These are phyloP conservation scores for Dothiorella sarmentorum DNA, from an alignment of 2,329 filamentous ascomycete species.

Conservation along the genomic window DNA sequence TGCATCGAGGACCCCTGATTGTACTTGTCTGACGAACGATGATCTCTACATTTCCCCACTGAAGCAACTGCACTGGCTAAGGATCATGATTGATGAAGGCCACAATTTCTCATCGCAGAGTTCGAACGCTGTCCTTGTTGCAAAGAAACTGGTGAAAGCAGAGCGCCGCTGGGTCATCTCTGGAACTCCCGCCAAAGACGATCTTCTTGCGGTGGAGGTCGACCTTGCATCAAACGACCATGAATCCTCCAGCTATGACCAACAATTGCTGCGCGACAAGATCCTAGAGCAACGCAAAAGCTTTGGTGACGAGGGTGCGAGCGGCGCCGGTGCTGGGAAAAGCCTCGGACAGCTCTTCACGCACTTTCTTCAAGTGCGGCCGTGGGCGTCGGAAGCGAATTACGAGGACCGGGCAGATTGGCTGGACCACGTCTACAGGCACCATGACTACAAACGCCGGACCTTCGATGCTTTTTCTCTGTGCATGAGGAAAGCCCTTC, in stretches of 20 bases:
- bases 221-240: conserved; percentile 43
- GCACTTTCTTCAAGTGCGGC: conserved; percentile 71
- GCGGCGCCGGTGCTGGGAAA: conserved; percentile 45
- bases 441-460: conserved; percentile 41
- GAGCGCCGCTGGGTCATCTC: conserved; percentile 85
- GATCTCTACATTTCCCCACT: conserved; percentile 59
- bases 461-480: conserved; percentile 55
- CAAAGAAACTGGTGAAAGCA: conserved; percentile 52
- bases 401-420: conserved; percentile 65
- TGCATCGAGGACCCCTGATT: conserved; percentile 42
- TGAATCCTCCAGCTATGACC: too few species aligned
- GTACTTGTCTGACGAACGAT: conserved; percentile 41
- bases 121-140: conserved; percentile 56
- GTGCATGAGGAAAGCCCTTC: conserved; percentile 66
- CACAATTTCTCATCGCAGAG: conserved; percentile 72
- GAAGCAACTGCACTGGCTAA: conserved; percentile 73
- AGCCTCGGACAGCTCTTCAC: conserved; percentile 62
- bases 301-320: conserved; percentile 41
- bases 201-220: conserved; percentile 69
- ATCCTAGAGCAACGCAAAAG: conserved; percentile 40
- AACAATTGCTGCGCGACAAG: conserved; percentile 24
- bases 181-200: conserved; percentile 79
- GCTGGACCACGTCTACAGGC: conserved; percentile 63
- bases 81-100: conserved; percentile 89
- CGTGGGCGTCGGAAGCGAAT: conserved; percentile 69